Percentiles rank a stretch among this genome's conserved stretches.
phyloP scores from a whole-genome alignment of 2,329 filamentous ascomycete genomes.

The Geoglossum cookeanum region DNA sequence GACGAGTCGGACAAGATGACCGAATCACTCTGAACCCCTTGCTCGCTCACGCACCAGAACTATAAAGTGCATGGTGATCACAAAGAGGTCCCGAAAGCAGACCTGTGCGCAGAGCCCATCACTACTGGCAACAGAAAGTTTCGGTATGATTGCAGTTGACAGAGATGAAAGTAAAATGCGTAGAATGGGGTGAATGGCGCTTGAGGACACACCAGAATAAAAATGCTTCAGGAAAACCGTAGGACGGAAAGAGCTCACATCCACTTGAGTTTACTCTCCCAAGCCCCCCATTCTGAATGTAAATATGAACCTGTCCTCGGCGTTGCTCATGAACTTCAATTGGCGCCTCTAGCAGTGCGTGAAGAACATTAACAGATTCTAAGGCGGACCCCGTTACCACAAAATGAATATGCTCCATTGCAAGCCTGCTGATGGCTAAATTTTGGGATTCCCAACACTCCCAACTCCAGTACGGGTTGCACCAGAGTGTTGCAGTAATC shows the following conservation, averaged over 20 bases:
- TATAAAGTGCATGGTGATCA: too few relatives aligned
- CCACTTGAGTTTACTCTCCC: neutral
- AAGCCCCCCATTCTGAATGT: neutral
- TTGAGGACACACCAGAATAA: neutral
- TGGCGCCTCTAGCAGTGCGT: neutral
- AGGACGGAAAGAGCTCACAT: neutral
- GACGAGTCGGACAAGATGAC: neutral
- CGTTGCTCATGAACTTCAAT: neutral
- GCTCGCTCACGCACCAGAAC: neutral
- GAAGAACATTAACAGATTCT: neutral
- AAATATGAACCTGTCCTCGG: neutral
- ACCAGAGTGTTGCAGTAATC: neutral
- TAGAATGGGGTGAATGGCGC: neutral
- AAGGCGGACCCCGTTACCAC: neutral
- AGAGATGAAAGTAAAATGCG: neutral
- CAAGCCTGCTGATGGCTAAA: neutral
- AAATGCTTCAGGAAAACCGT: neutral
- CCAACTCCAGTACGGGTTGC: neutral
- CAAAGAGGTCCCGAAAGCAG: neutral
- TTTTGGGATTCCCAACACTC: neutral
- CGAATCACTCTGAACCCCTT: neutral
- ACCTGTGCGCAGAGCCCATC: neutral
- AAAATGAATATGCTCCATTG: neutral
- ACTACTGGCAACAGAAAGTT: neutral
- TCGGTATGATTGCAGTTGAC: neutral